Evolutionary conservation across 768 basidiomycete species (phyloP), one percentile per base, ranked within the genome.

Genomic region (Heimioporus sp.): DNA sequence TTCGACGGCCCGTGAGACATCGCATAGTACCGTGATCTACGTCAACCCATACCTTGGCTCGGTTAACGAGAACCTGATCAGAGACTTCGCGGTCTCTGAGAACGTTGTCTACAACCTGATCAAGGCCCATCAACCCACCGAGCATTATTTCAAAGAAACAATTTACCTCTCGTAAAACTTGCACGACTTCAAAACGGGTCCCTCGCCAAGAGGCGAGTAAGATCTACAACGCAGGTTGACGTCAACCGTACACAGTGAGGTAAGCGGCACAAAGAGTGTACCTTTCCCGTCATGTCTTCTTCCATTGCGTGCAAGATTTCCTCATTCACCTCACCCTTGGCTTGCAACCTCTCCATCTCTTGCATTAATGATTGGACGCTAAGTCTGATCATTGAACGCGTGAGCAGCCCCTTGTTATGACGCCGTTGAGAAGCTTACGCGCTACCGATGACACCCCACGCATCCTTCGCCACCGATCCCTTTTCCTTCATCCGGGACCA

Each of bases 161-260:
- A 32, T 61, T 44, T 42, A 76, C 82, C 76, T 91, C 86, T 46
- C 92, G 81, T 43, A 96, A 76, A 13, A 98, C 92, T 61, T 92
- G 89, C 19, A 89, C 81, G 38, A 98, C 93, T 72, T 99, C 97
- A 65, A 98, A 83, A 47, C 95, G 84, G 4, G 95, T 96, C 13
- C 96, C 97, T 52, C 94, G 85, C 97, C 97, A 99, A 21, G 96
- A 96, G 7, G 95, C 96, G 28, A 98, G 83, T 73, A 98, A 81
- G 65, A 97, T 93, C 86, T 90, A 54, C 35, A 42, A 30, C 24
- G 15, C 35, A 41, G 39, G 19, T 30, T 38, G 5, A 28, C 21
- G 10, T 4, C 8, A 13, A 31, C 21, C 36, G 15, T 13, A 24
- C 24, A 35, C 5, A 21, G 19, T 21, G 24, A 21, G 32, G 31